Base-by-base conservation (phyloP, 169 alveolate genomes). In the Perkinsus chesapeaki region DNA sequence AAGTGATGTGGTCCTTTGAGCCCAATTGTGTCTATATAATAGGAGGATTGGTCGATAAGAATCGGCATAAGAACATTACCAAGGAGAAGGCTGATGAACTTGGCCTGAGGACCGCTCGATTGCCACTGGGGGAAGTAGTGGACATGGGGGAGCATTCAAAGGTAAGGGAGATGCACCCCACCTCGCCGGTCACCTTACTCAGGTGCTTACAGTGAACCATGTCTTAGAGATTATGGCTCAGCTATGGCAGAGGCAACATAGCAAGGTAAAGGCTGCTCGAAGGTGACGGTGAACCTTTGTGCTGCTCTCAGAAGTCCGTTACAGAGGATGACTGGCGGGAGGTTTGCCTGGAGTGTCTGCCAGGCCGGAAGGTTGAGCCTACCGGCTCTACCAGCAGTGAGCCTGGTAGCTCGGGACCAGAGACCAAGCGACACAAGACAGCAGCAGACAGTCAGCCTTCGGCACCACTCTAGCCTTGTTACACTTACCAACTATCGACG, bases 31-130 rank as follows among this genome's bases (percentile, higher is more conserved):
- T 95, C 39, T 95, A 92, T 73, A 93, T 95, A 34, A 93, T 95
- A 47, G 96, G 96, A 7, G 96, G 96, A 7, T 43, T 95, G 47
- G 95, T 95, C 39, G 96, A 95, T 47, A 47, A 95, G 73, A 95
- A 95, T 37, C 92, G 92, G 36, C 94, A 93, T 23, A 95, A 95
- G 91, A 93, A 93, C 47, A 39, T 93, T 31, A 93, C 96, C 38
- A 94, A 91, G 73, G 36, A 60, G 12, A 95, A 92, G 92, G 96
- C 96, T 47, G 94, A 92, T 36, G 94, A 93, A 27, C 48, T 92
- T 39, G 92, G 93, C 48, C 39, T 95, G 34, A 73, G 92, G 60
- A 95, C 96, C 0, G 96, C 96, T 0, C 82, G 91, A 48, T 73
- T 95, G 34, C 96, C 96, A 16, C 92, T 95, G 16, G 48, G 39